Evolutionary conservation across 371 early-diverging fungal species (phyloP), one percentile per base, ranked within the genome.

Genomic region (Dinochytrium kinnereticum): DNA sequence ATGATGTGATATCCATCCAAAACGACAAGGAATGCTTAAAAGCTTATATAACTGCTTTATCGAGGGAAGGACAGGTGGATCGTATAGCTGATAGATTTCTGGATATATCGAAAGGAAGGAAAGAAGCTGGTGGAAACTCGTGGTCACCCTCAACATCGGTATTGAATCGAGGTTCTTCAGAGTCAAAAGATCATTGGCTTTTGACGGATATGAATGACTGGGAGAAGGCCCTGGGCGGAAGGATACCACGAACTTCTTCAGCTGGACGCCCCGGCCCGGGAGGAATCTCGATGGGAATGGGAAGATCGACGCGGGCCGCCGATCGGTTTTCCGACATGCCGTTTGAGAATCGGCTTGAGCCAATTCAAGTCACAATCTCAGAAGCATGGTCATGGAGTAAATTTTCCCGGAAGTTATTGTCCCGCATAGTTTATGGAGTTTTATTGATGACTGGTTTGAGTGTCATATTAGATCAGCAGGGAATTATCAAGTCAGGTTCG

Each of bases 311-410:
- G 19, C 44, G 44, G 44, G 44, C 13, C 19, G 13, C 7, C 7
- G 44, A 44, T 19, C 44, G 44, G 19, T 19, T 19, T 44, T 69
- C 70, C 40, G 33, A 57, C 69, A 17, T 55, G 10, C 26, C 57
- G 19, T 19, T 13, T 7, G 59, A 49, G 38, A 39, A 59, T 33
- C 37, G 34, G 28, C 33, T 66, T 19, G 78, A 73, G 13, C 85
- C 84, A 0, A 84, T 86, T 65, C 82, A 82, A 51, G 84, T 86
- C 39, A 75, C 81, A n/a, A 71, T 84, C 44, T 76, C 77, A 55
- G 87, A 86, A 66, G 85, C 87, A 2, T 86, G 85, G 82, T 82
- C 84, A 5, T 86, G 87, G 87, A 72, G 77, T 67, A 85, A 84
- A 73, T 80, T 86, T 68, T 71, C 71, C 0, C 67, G 87, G 30